Conservation (phyloP, 116 monocot genomes). For the Dioscorea cayenensis region DNA sequence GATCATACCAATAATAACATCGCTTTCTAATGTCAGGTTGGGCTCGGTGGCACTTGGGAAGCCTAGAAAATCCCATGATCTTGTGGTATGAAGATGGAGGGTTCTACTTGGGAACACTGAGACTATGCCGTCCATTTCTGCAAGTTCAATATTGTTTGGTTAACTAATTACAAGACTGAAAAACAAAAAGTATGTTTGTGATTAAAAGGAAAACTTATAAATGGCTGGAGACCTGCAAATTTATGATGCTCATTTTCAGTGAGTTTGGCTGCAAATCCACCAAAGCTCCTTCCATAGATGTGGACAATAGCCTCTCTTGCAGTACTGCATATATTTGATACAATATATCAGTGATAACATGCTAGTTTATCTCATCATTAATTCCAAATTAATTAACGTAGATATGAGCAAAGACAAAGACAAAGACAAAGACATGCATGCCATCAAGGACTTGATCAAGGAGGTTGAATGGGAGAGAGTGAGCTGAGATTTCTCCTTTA, state of each 20-base stretch:
- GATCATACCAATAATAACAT: conserved; percentile 22
- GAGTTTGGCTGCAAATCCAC: conserved; percentile 27
- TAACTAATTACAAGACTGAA: background rate
- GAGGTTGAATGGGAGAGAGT: background rate
- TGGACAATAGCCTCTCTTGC: conserved; percentile 7
- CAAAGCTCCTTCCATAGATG: conserved; percentile 15
- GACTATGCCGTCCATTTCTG: conserved; percentile 2
- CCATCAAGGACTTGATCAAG: background rate
- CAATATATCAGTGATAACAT: too few relatives aligned
- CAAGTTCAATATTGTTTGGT: background rate
- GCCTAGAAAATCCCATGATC: conserved; percentile 16
- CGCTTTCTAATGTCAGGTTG: background rate
- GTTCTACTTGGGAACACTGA: conserved; percentile 8
- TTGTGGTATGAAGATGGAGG: conserved; percentile 11
- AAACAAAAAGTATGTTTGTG: too few relatives aligned
- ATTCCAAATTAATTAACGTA: too few relatives aligned
- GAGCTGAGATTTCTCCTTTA: background rate
- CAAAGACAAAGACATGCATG: background rate
- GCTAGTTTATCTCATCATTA: too few relatives aligned
- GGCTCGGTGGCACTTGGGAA: background rate
- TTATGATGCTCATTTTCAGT: conserved; percentile 9
- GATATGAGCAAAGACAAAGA: background rate
- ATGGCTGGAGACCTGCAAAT: background rate
- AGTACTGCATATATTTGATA: background rate
- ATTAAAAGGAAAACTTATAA: too few relatives aligned